These are phyloP conservation scores for Noccaea caerulescens DNA, from an alignment of 345 rosid genomes.

Conservation along the genomic window DNA sequence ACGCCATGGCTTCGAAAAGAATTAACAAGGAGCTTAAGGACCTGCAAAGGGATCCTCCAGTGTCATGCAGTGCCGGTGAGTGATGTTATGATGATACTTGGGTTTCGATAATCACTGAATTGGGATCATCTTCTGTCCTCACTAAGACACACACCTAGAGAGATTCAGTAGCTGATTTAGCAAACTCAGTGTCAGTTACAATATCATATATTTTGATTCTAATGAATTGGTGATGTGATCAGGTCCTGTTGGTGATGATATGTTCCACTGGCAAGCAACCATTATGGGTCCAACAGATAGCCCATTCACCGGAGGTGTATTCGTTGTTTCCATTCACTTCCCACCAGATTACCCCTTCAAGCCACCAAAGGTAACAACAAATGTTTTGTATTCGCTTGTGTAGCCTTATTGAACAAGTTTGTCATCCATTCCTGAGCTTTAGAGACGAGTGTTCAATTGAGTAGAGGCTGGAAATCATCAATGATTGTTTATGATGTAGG, in stretches of 20 bases:
- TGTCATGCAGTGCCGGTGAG: constrained; percentile 76
- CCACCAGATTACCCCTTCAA: constrained; percentile 84
- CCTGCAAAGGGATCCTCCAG: constrained; percentile 77
- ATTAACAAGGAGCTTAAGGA: constrained; percentile 79
- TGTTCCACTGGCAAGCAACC: constrained; percentile 86
- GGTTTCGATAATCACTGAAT: not conserved
- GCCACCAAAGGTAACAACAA: constrained; percentile 63
- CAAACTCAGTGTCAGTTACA: not conserved
- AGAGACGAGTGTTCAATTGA: not conserved
- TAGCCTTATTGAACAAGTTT: constrained; percentile 5
- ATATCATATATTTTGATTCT: not conserved
- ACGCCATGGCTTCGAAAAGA: constrained; percentile 62
- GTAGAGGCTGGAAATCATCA: not conserved
- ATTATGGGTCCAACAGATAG: constrained; percentile 80
- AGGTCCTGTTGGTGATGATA: constrained; percentile 77
- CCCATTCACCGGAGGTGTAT: constrained; percentile 72
- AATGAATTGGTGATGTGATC: constrained; percentile 20
- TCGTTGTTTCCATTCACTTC: constrained; percentile 75
- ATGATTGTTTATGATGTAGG: constrained; percentile 43
- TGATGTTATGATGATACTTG: constrained; percentile 1
- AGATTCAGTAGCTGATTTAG: constrained; percentile 10
- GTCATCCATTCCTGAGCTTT: not conserved
- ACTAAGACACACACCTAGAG: constrained; percentile 1
- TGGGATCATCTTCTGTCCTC: not conserved
- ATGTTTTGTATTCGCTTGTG: constrained; percentile 5